Conservation (phyloP, 768 basidiomycete genomes). For the Lyophyllum semitale region DNA sequence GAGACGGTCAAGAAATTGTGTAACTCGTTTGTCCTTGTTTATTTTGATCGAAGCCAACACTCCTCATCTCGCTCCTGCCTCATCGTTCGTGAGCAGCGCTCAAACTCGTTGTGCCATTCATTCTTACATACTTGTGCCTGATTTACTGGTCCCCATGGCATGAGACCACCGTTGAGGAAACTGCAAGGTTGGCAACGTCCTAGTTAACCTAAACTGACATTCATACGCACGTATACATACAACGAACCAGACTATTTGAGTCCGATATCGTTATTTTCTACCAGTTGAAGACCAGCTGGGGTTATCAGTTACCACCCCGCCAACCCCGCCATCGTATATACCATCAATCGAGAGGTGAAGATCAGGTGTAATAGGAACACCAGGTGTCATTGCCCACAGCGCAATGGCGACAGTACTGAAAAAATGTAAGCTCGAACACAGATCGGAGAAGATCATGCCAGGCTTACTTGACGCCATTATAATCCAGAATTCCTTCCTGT, state of each 20-base stretch:
- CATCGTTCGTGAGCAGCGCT: too few species aligned
- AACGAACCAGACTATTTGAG: constrained; percentile 29
- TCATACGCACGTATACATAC: too few species aligned
- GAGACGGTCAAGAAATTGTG: too few species aligned
- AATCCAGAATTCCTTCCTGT: constrained; percentile 78
- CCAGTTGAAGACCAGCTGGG: constrained; percentile 53
- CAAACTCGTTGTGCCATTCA: too few species aligned
- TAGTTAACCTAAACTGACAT: too few species aligned
- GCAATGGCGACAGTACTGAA: constrained; percentile 60
- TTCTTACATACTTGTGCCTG: too few species aligned
- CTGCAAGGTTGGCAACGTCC: too few species aligned
- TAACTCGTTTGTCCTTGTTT: too few species aligned
- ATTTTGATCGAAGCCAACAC: too few species aligned
- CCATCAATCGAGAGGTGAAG: constrained; percentile 48
- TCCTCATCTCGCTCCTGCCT: too few species aligned
- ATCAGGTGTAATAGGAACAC: constrained; percentile 46
- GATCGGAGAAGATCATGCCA: neutral
- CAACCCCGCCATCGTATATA: constrained; percentile 66
- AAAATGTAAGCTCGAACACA: neutral
- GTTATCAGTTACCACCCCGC: constrained; percentile 54
- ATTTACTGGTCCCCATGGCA: too few species aligned
- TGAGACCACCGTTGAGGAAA: too few species aligned
- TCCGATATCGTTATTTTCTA: constrained; percentile 22
- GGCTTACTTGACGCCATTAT: constrained; percentile 68
- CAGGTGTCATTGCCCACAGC: constrained; percentile 65